Evolutionary conservation across 2,329 filamentous ascomycete genomes (phyloP).

Genomic region (Aspergillus proliferans): DNA sequence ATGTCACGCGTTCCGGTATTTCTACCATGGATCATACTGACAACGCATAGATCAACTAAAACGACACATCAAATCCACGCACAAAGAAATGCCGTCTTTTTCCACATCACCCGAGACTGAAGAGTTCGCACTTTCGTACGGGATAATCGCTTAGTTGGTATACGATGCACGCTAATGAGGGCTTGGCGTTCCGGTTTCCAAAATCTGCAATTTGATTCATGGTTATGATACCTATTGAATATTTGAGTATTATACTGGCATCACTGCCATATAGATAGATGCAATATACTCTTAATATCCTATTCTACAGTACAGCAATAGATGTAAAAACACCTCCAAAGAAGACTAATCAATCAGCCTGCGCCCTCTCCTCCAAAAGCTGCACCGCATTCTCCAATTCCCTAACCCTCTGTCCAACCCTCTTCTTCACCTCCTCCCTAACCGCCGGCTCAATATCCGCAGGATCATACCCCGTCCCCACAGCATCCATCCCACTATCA

Average conservation of each 20-base stretch:
- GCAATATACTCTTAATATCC: background rate
- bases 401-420: constrained; percentile 41
- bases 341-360: constrained; percentile 22
- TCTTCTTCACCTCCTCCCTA: constrained; percentile 37
- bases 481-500: constrained; percentile 11
- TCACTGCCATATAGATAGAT: background rate
- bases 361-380: constrained; percentile 36
- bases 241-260: background rate
- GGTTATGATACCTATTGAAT: background rate
- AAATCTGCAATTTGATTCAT: background rate
- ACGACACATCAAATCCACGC: constrained; percentile 33
- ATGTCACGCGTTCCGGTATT: constrained; percentile 8
- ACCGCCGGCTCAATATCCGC: constrained; percentile 21
- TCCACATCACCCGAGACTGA: constrained; percentile 18
- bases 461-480: constrained; percentile 29
- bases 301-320: background rate
- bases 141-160: constrained; percentile 9
- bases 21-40: background rate
- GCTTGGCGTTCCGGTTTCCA: background rate
- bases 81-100: constrained; percentile 22
- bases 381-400: constrained; percentile 42
- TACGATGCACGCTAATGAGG: background rate
- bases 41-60: constrained; percentile 33
- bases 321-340: background rate
- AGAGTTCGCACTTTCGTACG: constrained; percentile 14